Percentiles rank a stretch among this genome's conserved stretches.
Conservation (phyloP, 345 rosid species). For the Ailanthus altissimus region DNA sequence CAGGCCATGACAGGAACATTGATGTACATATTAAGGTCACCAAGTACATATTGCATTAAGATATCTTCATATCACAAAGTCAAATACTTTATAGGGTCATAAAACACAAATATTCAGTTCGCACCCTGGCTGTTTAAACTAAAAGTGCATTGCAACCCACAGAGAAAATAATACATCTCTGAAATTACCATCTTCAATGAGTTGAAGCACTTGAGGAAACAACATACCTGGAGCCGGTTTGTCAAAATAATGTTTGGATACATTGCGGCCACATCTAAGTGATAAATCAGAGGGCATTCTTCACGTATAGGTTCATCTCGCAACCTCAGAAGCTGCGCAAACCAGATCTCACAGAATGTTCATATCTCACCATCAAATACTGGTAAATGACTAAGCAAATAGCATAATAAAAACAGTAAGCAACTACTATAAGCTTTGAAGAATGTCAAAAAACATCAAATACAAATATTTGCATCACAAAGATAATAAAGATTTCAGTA, state of each 20-base stretch:
- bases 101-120: constrained; percentile 13
- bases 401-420: background rate
- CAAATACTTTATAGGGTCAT: background rate
- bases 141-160: background rate
- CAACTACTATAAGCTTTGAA: constrained; percentile 17
- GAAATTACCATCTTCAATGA: constrained; percentile 2
- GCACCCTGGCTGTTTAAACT: background rate
- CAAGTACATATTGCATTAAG: background rate
- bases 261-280: constrained; percentile 99
- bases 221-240: constrained; percentile 91
- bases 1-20: background rate
- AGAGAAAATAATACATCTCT: constrained; percentile 9
- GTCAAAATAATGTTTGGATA: constrained; percentile 98
- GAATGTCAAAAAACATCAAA: constrained; percentile 3
- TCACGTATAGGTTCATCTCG: constrained; percentile 80
- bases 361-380: background rate
- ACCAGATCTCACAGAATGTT: constrained; percentile 3
- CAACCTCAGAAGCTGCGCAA: constrained; percentile 70
- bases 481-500: constrained; percentile 6
- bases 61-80: background rate
- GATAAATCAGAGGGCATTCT: constrained; percentile 96
- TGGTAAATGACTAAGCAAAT: constrained; percentile 3
- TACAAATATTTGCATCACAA: background rate
- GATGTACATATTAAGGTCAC: background rate
- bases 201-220: background rate